Conservation (phyloP, 768 basidiomycete genomes). For the Rhizopogon salebrosus region DNA sequence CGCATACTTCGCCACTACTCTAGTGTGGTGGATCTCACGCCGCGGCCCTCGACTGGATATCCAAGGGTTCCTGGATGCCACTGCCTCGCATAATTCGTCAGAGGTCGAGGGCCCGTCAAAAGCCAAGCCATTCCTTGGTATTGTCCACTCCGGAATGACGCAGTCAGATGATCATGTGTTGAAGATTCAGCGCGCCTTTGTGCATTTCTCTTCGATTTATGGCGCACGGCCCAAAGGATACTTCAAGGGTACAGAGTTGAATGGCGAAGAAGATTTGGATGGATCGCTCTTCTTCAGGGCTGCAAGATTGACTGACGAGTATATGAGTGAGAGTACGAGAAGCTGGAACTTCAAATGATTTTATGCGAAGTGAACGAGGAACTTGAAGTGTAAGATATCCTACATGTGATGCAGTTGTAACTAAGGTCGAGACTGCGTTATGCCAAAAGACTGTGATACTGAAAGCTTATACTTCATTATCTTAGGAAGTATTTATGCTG, state of each 20-base stretch:
- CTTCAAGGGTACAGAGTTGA: constrained; percentile 28
- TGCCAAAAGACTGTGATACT: neutral
- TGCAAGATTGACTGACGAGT: constrained; percentile 41
- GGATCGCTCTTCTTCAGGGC: constrained; percentile 53
- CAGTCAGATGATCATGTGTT: constrained; percentile 48
- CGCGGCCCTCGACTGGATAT: constrained; percentile 39
- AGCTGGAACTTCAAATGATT: too few species aligned
- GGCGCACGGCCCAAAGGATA: constrained; percentile 25
- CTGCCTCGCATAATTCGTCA: constrained; percentile 4
- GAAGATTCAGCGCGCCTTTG: constrained; percentile 39
- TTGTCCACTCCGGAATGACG: constrained; percentile 42
- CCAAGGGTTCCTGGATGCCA: constrained; percentile 39
- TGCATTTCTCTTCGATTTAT: constrained; percentile 35
- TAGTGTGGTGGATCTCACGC: constrained; percentile 44
- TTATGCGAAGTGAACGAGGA: too few species aligned
- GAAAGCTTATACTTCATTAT: neutral
- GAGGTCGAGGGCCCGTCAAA: constrained; percentile 3
- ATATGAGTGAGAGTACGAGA: constrained; percentile 5
- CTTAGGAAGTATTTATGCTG: neutral
- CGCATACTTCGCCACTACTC: constrained; percentile 39
- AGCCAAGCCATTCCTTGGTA: constrained; percentile 49
- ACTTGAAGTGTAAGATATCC: too few species aligned
- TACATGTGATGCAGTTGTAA: too few species aligned
- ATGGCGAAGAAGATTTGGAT: constrained; percentile 36
- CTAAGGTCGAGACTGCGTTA: constrained; percentile 7